Conservation (phyloP, 306 rosid species). For the Lupinus albus region DNA sequence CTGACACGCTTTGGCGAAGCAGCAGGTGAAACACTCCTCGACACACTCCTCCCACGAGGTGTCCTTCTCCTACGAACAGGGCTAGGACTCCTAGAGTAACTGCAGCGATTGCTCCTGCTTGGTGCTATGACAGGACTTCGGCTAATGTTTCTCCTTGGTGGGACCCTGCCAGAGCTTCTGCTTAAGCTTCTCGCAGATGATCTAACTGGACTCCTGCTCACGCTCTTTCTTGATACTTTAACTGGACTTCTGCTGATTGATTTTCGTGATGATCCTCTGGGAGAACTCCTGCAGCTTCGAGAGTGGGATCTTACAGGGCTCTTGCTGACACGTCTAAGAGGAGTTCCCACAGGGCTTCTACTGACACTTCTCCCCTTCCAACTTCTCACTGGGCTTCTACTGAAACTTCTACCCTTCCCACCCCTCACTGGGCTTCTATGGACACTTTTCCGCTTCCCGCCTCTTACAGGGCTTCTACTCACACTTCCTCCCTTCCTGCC, state of each 20-base stretch:
- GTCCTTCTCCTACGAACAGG: conserved; percentile 75
- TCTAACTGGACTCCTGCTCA: conserved; percentile 75
- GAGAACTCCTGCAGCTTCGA: conserved; percentile 58
- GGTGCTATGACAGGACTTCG: conserved; percentile 71
- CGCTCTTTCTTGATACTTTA: conserved; percentile 57
- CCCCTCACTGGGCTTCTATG: conserved; percentile 54
- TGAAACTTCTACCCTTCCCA: conserved; percentile 48
- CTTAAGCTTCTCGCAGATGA: conserved; percentile 75
- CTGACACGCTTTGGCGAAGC: conserved; percentile 89
- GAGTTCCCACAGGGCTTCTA: conserved; percentile 42
- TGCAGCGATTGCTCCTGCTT: conserved; percentile 61
- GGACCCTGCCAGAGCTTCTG: conserved; percentile 79
- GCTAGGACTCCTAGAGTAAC: conserved; percentile 85
- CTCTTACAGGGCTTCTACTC: conserved; percentile 44
- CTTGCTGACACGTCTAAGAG: conserved; percentile 50
- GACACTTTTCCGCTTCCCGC: conserved; percentile 21
- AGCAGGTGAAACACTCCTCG: conserved; percentile 86
- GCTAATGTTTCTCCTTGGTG: conserved; percentile 61
- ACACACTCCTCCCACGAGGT: conserved; percentile 70
- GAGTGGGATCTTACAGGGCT: conserved; percentile 56
- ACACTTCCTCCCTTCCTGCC: conserved; percentile 30
- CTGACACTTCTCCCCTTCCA: conserved; percentile 31
- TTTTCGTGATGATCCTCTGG: conserved; percentile 53
- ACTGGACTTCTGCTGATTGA: conserved; percentile 71
- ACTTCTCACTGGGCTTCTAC: conserved; percentile 43